phyloP scores from a whole-genome alignment of 1,284 basidiomycete genomes.

The Butyriboletus appendiculatus region DNA sequence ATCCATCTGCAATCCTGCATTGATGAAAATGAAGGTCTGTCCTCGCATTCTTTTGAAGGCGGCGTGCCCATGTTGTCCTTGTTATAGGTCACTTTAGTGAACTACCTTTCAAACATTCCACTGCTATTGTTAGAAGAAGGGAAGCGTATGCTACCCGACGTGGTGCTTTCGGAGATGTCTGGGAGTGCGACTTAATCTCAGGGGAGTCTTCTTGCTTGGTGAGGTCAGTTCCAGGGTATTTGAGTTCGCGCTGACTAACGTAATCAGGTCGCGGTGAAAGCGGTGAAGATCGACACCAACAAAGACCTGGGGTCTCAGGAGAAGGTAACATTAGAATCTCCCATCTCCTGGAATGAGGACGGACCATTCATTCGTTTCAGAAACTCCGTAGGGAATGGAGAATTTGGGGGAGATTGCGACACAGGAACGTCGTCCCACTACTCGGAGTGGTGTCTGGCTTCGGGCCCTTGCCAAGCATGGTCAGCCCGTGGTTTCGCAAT shows the following conservation, averaged over 20 bases:
- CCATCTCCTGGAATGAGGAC: not conserved
- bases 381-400: conserved; percentile 29
- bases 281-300: conserved; percentile 7
- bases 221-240: not conserved
- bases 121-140: conserved; percentile 13
- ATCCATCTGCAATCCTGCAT: conserved; percentile 2
- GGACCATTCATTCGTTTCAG: conserved; percentile 9
- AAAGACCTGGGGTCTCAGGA: not conserved
- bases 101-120: conserved; percentile 9
- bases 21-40: conserved; percentile 18
- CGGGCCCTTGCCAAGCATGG: conserved; percentile 20
- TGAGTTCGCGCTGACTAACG: not conserved
- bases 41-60: not conserved
- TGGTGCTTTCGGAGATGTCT: conserved; percentile 29
- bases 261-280: conserved; percentile 28
- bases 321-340: conserved; percentile 14
- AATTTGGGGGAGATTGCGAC: conserved; percentile 25
- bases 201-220: conserved; percentile 11
- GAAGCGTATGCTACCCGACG: conserved; percentile 3
- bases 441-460: conserved; percentile 28
- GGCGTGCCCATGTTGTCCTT: not conserved
- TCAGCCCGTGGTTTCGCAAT: conserved; percentile 33
- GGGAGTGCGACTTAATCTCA: conserved; percentile 26
- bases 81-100: conserved; percentile 14
- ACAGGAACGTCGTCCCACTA: conserved; percentile 30